phyloP scores from a whole-genome alignment of 805 yeast species.

The Candida ulmi region DNA sequence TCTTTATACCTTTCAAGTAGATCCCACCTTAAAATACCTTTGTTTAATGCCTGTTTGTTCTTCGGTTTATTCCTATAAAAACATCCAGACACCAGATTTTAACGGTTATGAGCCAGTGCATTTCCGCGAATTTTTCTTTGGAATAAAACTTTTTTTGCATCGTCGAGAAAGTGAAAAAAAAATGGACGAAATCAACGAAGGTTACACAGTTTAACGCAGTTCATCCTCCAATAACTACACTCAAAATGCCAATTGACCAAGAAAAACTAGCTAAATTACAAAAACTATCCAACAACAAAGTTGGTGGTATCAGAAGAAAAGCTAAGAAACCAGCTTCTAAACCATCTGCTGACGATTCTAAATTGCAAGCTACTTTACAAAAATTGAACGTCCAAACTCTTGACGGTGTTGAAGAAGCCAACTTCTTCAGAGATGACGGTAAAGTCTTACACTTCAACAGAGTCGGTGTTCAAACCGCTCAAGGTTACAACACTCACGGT shows the following conservation, averaged over 20 bases:
- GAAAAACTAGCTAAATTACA: conserved; percentile 91
- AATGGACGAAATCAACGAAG: not conserved
- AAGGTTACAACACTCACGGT: conserved; percentile 85
- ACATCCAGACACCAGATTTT: too few species aligned
- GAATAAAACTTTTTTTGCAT: not conserved
- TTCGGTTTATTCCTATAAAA: too few species aligned
- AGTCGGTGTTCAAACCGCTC: conserved; percentile 93
- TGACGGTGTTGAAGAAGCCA: conserved; percentile 92
- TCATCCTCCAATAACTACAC: not conserved
- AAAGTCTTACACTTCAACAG: conserved; percentile 92
- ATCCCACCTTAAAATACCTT: too few species aligned
- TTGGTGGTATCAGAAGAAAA: conserved; percentile 87
- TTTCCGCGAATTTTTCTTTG: too few species aligned
- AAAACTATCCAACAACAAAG: conserved; percentile 77
- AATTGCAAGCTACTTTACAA: conserved; percentile 81
- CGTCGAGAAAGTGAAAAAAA: conserved; percentile 6
- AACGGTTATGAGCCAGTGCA: too few species aligned
- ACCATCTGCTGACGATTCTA: conserved; percentile 80
- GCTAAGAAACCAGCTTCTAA: conserved; percentile 68
- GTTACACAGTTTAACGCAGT: conserved; percentile 4
- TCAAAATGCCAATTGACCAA: conserved; percentile 81
- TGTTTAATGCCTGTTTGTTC: too few species aligned
- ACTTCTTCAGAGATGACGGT: conserved; percentile 96
- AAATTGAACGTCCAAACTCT: conserved; percentile 86
- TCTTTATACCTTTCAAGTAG: too few species aligned